phyloP scores from a whole-genome alignment of 1,139 yeast genomes.

The Debaryomycetaceae sp. region DNA sequence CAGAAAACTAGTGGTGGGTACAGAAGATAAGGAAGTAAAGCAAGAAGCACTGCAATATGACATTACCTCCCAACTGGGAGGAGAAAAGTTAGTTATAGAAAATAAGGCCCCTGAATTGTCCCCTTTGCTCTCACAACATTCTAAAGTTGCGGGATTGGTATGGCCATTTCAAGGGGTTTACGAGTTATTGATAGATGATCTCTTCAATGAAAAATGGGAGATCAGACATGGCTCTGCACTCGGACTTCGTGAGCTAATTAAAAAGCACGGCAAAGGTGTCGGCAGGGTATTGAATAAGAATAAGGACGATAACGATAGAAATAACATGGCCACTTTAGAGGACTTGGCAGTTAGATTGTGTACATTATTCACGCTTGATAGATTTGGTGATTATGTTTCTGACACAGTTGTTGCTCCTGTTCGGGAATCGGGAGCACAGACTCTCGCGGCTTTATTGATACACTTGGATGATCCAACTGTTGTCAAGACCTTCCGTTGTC shows the following conservation, averaged over 20 bases:
- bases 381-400: conserved; percentile 96
- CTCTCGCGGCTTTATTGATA: conserved; percentile 80
- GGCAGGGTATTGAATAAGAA: conserved; percentile 74
- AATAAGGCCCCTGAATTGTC: conserved; percentile 66
- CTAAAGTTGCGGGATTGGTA: conserved; percentile 70
- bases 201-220: conserved; percentile 91
- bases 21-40: conserved; percentile 17
- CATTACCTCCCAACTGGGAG: conserved; percentile 76
- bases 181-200: conserved; percentile 73
- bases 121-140: conserved; percentile 71
- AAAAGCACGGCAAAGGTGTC: conserved; percentile 81
- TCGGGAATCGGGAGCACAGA: conserved; percentile 93
- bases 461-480: conserved; percentile 60
- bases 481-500: conserved; percentile 58
- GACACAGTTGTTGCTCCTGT: conserved; percentile 99
- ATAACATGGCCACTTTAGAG: conserved; percentile 73
- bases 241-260: conserved; percentile 84
- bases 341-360: conserved; percentile 85
- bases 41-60: conserved; percentile 37
- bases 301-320: conserved; percentile 55
- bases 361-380: conserved; percentile 84
- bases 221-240: conserved; percentile 93
- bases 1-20: conserved; percentile 46
- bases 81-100: conserved; percentile 81
- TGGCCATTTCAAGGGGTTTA: conserved; percentile 99